Conservation (phyloP, 2,329 filamentous ascomycete species). For the Cephalotrichum gorgonifer region DNA sequence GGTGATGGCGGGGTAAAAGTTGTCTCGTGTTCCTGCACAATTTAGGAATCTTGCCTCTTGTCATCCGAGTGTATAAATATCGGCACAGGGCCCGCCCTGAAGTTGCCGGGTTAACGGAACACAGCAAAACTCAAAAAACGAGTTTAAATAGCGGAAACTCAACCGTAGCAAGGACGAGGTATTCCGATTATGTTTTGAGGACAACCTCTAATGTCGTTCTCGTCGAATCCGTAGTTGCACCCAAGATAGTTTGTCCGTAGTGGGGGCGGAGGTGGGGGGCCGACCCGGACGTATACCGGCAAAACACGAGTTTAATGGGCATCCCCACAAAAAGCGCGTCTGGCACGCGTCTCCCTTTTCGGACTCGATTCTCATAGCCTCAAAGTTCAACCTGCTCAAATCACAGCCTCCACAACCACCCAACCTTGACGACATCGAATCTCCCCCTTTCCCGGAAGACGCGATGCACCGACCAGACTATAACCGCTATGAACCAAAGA, state of each 20-base stretch:
- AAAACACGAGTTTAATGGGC: neutral
- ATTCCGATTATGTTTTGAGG: too few species aligned
- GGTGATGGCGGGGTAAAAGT: neutral
- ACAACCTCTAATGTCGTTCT: too few species aligned
- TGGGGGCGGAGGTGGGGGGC: neutral
- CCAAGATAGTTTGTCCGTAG: neutral
- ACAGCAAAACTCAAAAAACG: too few species aligned
- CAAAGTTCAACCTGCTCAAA: too few species aligned
- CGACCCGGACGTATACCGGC: neutral
- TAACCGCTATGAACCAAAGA: conserved; percentile 55
- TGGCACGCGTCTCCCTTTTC: neutral
- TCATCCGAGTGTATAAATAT: neutral
- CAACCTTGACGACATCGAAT: neutral
- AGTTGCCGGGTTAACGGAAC: too few species aligned
- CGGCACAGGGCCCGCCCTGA: too few species aligned
- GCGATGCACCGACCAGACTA: conserved; percentile 40
- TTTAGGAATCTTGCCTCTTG: neutral
- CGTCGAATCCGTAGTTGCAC: too few species aligned
- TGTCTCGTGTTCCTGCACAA: neutral
- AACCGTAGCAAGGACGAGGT: too few species aligned
- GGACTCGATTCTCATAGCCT: neutral
- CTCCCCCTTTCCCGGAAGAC: neutral
- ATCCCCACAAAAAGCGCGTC: neutral
- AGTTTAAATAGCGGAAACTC: too few species aligned
- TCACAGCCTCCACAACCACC: neutral